These are phyloP conservation scores for Verticillium longisporum DNA, from an alignment of 2,329 filamentous ascomycete species.

Conservation along the genomic window DNA sequence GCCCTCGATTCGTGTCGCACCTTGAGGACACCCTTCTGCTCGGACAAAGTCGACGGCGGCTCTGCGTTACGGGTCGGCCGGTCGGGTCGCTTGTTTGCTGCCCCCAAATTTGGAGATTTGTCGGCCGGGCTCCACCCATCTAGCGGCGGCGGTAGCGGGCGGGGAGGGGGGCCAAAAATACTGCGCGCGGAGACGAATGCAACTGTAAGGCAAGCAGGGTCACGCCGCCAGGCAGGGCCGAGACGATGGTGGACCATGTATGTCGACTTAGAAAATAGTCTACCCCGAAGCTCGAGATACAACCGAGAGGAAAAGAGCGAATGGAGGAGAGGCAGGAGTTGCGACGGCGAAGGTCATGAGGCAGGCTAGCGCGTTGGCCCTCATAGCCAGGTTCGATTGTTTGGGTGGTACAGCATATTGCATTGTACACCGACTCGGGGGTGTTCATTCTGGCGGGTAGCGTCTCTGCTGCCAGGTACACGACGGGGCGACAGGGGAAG, in stretches of 20 bases:
- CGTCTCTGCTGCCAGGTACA: neutral
- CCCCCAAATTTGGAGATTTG: slow-evolving; percentile 8
- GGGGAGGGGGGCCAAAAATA: neutral
- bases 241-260: neutral
- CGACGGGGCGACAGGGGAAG: neutral
- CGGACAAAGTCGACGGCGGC: slow-evolving; percentile 7
- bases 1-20: neutral
- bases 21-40: neutral
- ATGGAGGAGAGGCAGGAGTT: neutral
- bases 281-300: neutral
- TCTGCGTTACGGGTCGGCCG: slow-evolving; percentile 5
- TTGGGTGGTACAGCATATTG: neutral
- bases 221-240: neutral
- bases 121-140: neutral
- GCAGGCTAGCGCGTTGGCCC: neutral
- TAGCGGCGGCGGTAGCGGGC: neutral
- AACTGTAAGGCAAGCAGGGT: neutral
- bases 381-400: neutral
- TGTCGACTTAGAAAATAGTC: neutral
- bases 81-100: slow-evolving; percentile 13
- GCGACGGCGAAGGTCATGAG: neutral
- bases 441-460: neutral
- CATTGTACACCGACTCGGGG: neutral
- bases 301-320: neutral
- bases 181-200: neutral